A percentile compares a stretch with the other conserved stretches of the same genome.
Evolutionary conservation across 495 filamentous ascomycete species (phyloP).

Genomic region (Aspergillus haitiensis): DNA sequence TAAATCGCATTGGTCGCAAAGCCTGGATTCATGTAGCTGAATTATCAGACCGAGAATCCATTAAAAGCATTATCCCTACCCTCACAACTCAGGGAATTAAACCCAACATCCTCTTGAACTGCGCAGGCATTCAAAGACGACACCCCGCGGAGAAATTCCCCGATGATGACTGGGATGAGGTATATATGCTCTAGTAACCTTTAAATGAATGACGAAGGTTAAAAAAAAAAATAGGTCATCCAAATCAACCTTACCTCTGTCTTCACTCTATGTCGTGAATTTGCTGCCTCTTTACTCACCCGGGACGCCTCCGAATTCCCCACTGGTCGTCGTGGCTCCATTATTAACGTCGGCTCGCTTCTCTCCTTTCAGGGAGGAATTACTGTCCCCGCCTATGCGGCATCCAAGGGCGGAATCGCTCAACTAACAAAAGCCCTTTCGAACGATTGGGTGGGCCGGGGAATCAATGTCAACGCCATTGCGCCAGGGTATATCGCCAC

Average conservation of each 20-base stretch:
- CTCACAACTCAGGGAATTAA: constrained; percentile 58
- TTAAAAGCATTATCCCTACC: constrained; percentile 51
- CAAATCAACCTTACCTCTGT: constrained; percentile 83
- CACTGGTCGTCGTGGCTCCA: constrained; percentile 63
- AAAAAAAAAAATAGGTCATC: constrained; percentile 53
- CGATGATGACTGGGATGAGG: constrained; percentile 76
- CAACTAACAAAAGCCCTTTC: constrained; percentile 85
- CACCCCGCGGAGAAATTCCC: constrained; percentile 79
- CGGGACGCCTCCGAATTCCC: constrained; percentile 52
- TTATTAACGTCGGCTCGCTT: constrained; percentile 85
- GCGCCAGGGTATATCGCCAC: constrained; percentile 84
- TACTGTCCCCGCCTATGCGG: constrained; percentile 88
- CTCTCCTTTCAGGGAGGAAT: constrained; percentile 90
- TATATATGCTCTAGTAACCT: constrained; percentile 18
- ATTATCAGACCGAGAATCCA: constrained; percentile 58
- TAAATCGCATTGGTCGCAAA: constrained; percentile 63
- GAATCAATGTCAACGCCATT: constrained; percentile 79
- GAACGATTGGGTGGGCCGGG: constrained; percentile 81
- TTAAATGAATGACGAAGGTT: neutral
- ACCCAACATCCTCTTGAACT: constrained; percentile 78
- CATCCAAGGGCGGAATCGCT: constrained; percentile 81
- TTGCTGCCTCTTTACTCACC: constrained; percentile 78
- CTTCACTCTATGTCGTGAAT: constrained; percentile 80
- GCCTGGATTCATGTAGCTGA: constrained; percentile 70
- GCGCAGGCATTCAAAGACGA: constrained; percentile 80